Conservation (phyloP, 2,329 filamentous ascomycete genomes). For the Aspergillus unguis region DNA sequence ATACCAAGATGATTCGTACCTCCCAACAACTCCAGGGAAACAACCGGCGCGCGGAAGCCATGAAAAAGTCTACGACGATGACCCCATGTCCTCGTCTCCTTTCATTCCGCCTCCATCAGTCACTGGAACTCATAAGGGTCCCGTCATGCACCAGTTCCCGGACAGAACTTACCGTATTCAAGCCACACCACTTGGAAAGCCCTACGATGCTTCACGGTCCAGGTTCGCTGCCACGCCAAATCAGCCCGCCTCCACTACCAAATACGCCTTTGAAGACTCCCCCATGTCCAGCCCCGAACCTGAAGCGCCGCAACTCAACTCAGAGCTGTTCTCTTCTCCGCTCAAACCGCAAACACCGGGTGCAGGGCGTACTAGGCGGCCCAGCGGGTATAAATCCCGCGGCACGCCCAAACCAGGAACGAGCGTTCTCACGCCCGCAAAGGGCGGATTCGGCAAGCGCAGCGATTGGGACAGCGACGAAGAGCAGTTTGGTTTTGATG, state of each 20-base stretch:
- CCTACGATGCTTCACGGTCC: slow-evolving; percentile 29
- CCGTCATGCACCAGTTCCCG: slow-evolving; percentile 82
- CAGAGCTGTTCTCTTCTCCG: slow-evolving; percentile 81
- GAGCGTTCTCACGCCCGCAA: slow-evolving; percentile 75
- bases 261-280: slow-evolving; percentile 42
- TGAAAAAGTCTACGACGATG: slow-evolving; percentile 41
- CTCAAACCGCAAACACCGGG: slow-evolving; percentile 45
- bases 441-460: slow-evolving; percentile 33
- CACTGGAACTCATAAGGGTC: slow-evolving; percentile 39
- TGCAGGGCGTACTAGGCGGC: slow-evolving; percentile 44
- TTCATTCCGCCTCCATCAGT: slow-evolving; percentile 51
- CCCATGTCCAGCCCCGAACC: slow-evolving; percentile 73
- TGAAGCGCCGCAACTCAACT: slow-evolving; percentile 75
- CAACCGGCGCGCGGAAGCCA: slow-evolving; percentile 20
- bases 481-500: slow-evolving; percentile 58
- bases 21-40: slow-evolving; percentile 39
- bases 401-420: slow-evolving; percentile 69
- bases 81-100: slow-evolving; percentile 54
- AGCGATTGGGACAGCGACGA: slow-evolving; percentile 71
- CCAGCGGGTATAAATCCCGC: slow-evolving; percentile 34
- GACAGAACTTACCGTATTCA: slow-evolving; percentile 95
- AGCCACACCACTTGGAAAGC: slow-evolving; percentile 74
- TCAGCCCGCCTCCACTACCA: slow-evolving; percentile 19
- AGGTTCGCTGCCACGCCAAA: slow-evolving; percentile 35
- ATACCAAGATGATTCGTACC: slow-evolving; percentile 23